Evolutionary conservation across 2,329 filamentous ascomycete genomes (phyloP).

Genomic region (Fusarium anguioides): DNA sequence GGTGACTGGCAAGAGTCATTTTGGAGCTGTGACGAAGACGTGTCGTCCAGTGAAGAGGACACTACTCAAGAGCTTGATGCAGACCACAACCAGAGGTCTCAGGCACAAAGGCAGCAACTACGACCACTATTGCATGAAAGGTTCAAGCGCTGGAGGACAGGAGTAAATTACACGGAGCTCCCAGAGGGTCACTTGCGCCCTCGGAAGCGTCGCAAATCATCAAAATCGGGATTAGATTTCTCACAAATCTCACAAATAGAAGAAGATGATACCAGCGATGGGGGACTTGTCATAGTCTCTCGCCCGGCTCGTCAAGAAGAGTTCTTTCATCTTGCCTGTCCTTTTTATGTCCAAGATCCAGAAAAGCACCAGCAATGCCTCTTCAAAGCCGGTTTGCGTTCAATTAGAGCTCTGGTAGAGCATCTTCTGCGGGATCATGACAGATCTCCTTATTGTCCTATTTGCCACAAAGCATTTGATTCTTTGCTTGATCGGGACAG

Average conservation of each 20-base stretch:
- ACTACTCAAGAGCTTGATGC: no score
- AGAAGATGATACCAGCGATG: not conserved
- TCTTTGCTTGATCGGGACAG: not conserved
- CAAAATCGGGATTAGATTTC: not conserved
- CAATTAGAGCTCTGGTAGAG: not conserved
- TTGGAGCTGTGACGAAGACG: no score
- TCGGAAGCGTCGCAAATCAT: not conserved
- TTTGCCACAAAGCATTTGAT: not conserved
- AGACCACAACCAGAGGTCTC: no score
- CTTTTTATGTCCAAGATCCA: not conserved
- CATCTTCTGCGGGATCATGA: not conserved
- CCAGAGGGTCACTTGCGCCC: not conserved
- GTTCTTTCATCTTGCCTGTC: not conserved
- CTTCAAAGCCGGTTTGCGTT: accelerated
- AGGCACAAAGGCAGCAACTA: no score
- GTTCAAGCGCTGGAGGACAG: not conserved
- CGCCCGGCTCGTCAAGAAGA: accelerated
- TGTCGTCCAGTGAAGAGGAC: no score
- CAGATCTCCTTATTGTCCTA: not conserved
- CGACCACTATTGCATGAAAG: no score
- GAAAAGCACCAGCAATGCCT: not conserved
- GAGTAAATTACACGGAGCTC: not conserved
- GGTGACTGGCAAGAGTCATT: no score
- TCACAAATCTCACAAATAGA: not conserved
- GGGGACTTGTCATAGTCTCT: accelerated